phyloP scores from a whole-genome alignment of 2,329 filamentous ascomycete species.

The Venturia oleaginea region DNA sequence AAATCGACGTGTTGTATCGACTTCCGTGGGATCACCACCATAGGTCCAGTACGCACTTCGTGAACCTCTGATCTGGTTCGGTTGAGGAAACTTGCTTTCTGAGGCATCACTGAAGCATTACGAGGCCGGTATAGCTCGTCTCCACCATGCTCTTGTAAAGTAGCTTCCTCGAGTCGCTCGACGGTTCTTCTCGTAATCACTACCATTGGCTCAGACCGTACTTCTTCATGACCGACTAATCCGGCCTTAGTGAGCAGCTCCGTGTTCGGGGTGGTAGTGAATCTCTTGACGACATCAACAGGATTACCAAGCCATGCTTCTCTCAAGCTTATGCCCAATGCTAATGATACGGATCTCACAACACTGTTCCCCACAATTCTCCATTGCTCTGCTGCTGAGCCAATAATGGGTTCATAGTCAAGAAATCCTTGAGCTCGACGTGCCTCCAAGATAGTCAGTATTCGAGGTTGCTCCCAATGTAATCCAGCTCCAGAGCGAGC shows the following conservation, averaged over 20 bases:
- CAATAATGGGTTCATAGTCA: constrained; percentile 62
- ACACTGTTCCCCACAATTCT: constrained; percentile 71
- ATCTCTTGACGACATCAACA: background rate
- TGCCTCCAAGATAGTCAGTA: constrained; percentile 57
- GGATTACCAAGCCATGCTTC: constrained; percentile 41
- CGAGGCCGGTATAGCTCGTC: too few species aligned
- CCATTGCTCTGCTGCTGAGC: constrained; percentile 46
- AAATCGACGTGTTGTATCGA: too few species aligned
- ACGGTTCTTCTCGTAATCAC: background rate
- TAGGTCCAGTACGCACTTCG: too few species aligned
- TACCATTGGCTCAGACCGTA: background rate
- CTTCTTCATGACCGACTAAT: background rate
- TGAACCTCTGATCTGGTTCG: too few species aligned
- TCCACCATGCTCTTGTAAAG: too few species aligned
- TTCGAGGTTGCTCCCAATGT: constrained; percentile 58
- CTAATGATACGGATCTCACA: constrained; percentile 57
- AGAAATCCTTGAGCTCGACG: constrained; percentile 60
- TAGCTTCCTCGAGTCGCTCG: background rate
- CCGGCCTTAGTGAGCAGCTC: background rate
- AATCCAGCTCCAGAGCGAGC: constrained; percentile 45
- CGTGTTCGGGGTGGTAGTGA: background rate
- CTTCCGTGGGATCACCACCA: too few species aligned
- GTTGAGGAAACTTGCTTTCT: too few species aligned
- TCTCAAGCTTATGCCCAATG: constrained; percentile 54
- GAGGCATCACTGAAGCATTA: too few species aligned